These are phyloP conservation scores for Fraxinus sp. DNA, from an alignment of 305 asterid species.

Conservation along the genomic window DNA sequence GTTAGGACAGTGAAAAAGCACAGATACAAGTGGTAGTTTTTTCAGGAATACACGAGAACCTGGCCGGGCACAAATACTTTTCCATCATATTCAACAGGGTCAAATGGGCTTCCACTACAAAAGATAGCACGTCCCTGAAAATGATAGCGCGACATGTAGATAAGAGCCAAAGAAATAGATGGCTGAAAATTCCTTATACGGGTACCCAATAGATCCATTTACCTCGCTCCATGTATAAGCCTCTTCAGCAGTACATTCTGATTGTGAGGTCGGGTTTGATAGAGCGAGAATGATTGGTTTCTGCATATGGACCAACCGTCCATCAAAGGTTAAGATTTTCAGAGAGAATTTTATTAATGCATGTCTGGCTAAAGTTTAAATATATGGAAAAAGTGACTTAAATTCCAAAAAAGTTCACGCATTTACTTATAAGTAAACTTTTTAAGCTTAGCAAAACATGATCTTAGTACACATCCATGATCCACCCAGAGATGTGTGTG, in stretches of 20 bases:
- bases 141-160: background rate
- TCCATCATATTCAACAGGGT: slow-evolving; percentile 71
- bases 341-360: background rate
- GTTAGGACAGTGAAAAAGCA: slow-evolving; percentile 4
- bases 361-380: background rate
- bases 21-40: background rate
- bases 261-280: slow-evolving; percentile 93
- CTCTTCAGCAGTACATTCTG: slow-evolving; percentile 97
- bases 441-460: background rate
- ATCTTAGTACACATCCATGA: background rate
- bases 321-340: background rate
- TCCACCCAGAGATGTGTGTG: background rate
- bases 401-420: background rate
- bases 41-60: slow-evolving; percentile 43
- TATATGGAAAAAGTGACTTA: background rate
- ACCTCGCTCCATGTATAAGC: slow-evolving; percentile 96
- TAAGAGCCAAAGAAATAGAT: slow-evolving; percentile 9
- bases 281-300: slow-evolving; percentile 89
- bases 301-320: slow-evolving; percentile 34
- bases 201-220: slow-evolving; percentile 13
- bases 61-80: slow-evolving; percentile 70
- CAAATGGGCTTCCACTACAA: slow-evolving; percentile 95
- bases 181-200: background rate
- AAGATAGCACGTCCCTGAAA: slow-evolving; percentile 79
- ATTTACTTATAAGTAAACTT: background rate